Evolutionary conservation across 2,329 filamentous ascomycete genomes (phyloP), one percentile per base, ranked within the genome.

Genomic region (Pseudogymnoascus sp.): DNA sequence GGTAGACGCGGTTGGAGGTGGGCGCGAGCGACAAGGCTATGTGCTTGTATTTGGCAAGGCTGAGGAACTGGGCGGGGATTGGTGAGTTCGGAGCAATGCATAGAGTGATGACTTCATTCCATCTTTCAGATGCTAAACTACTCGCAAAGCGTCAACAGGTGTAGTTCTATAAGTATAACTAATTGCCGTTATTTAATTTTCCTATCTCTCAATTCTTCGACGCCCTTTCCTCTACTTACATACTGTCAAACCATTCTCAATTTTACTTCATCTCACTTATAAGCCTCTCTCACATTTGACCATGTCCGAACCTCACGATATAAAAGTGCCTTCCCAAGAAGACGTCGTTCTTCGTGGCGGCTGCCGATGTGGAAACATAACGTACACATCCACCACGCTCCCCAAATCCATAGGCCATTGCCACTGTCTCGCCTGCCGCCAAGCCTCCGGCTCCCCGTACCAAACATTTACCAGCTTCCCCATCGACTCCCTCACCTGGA

Each of bases 361-460:
- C 61, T 80, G 78, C 63, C 72, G 72, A 47, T 81, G 79, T 63
- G 71, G 72, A 10, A 68, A 71, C 54, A 71, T 81, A 33, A 70
- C 69, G 39, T 81, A 78, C 69, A 74, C 69, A 1, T 72, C 72
- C 59, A 73, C 71, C 11, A 64, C 63, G 1, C 66, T 71, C 0
- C 77, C 78, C 0, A 68, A 65, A 10, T 63, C 68, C 24, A 67
- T 78, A 29, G 72, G 70, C 15, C 68, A 76, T 61, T 82, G 79
- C 68, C 74, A 81, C 66, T 82, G 79, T 66, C 69, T 68, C n/a
- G 75, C 74, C 40, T 82, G 79, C 64, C 77, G 78, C 62, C 76
- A 77, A 66, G 63, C 79, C 39, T 76, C 78, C 1, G 78, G 79
- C 10, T 75, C 74, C 3, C 74, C 74, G 1, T 81, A 73, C 62